phyloP scores from a whole-genome alignment of 768 basidiomycete species.

The Neoboletus magnificus region DNA sequence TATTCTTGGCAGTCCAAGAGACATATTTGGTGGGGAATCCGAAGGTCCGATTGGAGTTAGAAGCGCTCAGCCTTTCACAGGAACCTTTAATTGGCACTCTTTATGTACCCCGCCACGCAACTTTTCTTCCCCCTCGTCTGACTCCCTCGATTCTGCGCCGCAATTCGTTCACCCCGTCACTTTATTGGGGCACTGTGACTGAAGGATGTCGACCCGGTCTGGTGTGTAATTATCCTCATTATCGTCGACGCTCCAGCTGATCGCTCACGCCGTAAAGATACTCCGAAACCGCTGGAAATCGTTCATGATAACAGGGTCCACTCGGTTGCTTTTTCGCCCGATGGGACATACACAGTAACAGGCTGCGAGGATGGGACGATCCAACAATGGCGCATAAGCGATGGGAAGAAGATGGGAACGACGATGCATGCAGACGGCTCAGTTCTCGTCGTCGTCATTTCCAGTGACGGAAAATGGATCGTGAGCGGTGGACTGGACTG shows the following conservation, averaged over 20 bases:
- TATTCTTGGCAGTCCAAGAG: not conserved
- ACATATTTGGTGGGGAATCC: not conserved
- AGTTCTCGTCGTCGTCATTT: constrained; percentile 9
- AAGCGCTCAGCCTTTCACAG: not conserved
- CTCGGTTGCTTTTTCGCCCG: constrained; percentile 14
- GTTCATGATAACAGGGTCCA: constrained; percentile 1
- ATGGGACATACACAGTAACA: constrained; percentile 9
- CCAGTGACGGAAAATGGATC: constrained; percentile 16
- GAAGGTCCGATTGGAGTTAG: not conserved
- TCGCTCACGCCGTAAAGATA: not conserved
- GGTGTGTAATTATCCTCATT: not conserved
- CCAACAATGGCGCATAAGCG: constrained; percentile 9
- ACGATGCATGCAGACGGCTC: constrained; percentile 7
- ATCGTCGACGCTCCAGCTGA: not conserved
- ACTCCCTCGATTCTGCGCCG: not conserved
- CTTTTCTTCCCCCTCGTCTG: not conserved
- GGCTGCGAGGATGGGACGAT: constrained; percentile 12
- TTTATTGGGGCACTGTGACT: not conserved
- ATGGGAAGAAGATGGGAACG: constrained; percentile 7
- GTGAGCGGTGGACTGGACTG: constrained; percentile 10
- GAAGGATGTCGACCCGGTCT: not conserved
- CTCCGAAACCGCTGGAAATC: constrained; percentile 8
- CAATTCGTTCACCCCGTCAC: not conserved
- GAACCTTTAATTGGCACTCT: not conserved
- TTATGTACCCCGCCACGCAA: not conserved